Evolutionary conservation across 257 asterid genomes (phyloP).

Genomic region (Ophiorrhiza pumila): DNA sequence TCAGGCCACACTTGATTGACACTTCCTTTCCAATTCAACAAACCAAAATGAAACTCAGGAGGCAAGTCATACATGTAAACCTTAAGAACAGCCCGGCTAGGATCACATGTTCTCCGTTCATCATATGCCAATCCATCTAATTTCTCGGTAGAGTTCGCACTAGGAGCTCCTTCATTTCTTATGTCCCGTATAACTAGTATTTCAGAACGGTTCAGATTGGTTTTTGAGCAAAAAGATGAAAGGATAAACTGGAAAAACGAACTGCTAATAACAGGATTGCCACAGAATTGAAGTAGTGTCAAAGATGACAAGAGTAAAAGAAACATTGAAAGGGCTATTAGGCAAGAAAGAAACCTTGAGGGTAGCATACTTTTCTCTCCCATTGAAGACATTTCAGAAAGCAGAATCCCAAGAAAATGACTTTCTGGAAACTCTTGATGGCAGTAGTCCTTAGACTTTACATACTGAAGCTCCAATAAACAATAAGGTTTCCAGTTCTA

Average conservation of each 20-base stretch:
- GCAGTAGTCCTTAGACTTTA: background rate
- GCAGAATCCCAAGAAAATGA: background rate
- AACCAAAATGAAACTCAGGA: constrained; percentile 71
- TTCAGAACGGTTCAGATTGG: constrained; percentile 17
- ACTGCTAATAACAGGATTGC: constrained; percentile 30
- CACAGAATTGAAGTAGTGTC: constrained; percentile 43
- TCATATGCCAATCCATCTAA: constrained; percentile 19
- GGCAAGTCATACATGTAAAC: constrained; percentile 80
- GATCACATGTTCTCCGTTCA: constrained; percentile 31
- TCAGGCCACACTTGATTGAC: constrained; percentile 59
- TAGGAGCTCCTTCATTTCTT: constrained; percentile 15
- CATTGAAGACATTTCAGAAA: constrained; percentile 33
- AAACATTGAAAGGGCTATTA: constrained; percentile 48
- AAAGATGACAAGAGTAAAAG: constrained; percentile 52
- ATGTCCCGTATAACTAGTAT: constrained; percentile 9
- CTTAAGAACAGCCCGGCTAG: constrained; percentile 41
- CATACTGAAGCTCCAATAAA: background rate
- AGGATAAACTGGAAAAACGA: constrained; percentile 38
- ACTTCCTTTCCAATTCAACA: constrained; percentile 53
- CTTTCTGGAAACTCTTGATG: background rate
- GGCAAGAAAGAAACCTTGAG: constrained; percentile 53
- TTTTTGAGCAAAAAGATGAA: constrained; percentile 28
- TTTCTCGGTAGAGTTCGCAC: constrained; percentile 6
- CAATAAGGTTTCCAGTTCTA: background rate
- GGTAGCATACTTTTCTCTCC: constrained; percentile 54